These are phyloP conservation scores for Zymoseptoria crescenta DNA, from an alignment of 2,329 filamentous ascomycete genomes.

Conservation along the genomic window DNA sequence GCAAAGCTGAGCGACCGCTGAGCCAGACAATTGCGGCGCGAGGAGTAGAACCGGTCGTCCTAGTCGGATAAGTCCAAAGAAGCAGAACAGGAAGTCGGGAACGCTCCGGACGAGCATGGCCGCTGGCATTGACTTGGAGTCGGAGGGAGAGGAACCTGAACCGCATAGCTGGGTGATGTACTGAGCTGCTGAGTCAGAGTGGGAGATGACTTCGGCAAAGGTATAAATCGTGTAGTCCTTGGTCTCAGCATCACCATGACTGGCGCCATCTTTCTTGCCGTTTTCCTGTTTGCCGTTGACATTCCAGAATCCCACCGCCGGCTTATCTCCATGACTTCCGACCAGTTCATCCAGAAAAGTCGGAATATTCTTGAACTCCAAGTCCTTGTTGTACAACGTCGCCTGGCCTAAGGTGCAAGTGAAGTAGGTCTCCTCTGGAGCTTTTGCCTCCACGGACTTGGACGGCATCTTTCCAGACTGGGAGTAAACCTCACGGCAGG, in stretches of 20 bases:
- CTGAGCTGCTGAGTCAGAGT: constrained; percentile 32
- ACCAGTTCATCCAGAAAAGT: not conserved
- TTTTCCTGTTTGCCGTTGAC: not conserved
- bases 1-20: constrained; percentile 49
- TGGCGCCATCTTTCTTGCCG: not conserved
- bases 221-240: constrained; percentile 23
- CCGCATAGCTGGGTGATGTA: constrained; percentile 17
- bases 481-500: too few relatives aligned
- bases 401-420: constrained; percentile 55
- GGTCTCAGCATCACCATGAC: constrained; percentile 8
- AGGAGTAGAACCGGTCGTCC: constrained; percentile 51
- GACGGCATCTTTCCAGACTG: not conserved
- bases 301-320: not conserved
- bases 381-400: constrained; percentile 20
- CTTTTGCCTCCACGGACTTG: not conserved
- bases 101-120: constrained; percentile 52
- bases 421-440: constrained; percentile 44
- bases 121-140: constrained; percentile 31
- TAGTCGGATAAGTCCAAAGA: constrained; percentile 51
- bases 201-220: constrained; percentile 30
- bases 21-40: constrained; percentile 42
- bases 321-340: not conserved
- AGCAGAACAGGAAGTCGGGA: constrained; percentile 50
- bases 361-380: not conserved
- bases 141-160: too few relatives aligned